Evolutionary conservation across 345 rosid genomes (phyloP), one percentile per base, ranked within the genome.

Genomic region (Gossypium raimondii): DNA sequence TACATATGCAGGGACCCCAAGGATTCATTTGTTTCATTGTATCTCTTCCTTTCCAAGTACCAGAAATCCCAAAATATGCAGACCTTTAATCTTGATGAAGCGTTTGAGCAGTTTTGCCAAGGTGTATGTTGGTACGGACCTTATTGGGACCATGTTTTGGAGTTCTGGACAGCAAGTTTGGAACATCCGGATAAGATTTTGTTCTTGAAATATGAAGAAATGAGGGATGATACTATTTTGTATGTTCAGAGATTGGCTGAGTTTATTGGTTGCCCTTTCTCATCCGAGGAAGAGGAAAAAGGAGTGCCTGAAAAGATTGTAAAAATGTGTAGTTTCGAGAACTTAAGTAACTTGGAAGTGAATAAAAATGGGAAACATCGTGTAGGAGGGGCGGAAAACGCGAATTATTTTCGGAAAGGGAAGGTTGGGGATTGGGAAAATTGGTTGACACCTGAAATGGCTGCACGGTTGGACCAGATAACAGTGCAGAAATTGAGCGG

Each of bases 401-500:
- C 68, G 45, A 9, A 74, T 16, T 77, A 67, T 61, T 81, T 81
- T 18, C 55, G 86, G 65, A 76, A 67, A 67, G 84, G 80, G 29
- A 70, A 78, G 71, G 47, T 76, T 27, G 84, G 82, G 67, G 86
- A 79, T 43, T 81, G 80, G 73, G 73, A 78, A 62, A 81, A 24
- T 43, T 74, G 66, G 52, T 72, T 81, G 9, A 76, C 79, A 5
- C 45, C 58, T 1, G 62, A 70, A 20, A 76, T 76, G 75, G 53
- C 12, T 6, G 12, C 29, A 22, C 1, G 18, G 11, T 18, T 70
- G 16, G 60, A 69, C 17, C 52, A 17, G 53, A 68, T 75, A 16
- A 75, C 63, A 1, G 0, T 24, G 9, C 9, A 14, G 12, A 75
- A 75, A 25, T 16, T 75, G 8, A 29, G 29, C 2, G 56, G 66